Evolutionary conservation across 1,284 basidiomycete species (phyloP), one percentile per base, ranked within the genome.

Genomic region (Thecaphora frezii): DNA sequence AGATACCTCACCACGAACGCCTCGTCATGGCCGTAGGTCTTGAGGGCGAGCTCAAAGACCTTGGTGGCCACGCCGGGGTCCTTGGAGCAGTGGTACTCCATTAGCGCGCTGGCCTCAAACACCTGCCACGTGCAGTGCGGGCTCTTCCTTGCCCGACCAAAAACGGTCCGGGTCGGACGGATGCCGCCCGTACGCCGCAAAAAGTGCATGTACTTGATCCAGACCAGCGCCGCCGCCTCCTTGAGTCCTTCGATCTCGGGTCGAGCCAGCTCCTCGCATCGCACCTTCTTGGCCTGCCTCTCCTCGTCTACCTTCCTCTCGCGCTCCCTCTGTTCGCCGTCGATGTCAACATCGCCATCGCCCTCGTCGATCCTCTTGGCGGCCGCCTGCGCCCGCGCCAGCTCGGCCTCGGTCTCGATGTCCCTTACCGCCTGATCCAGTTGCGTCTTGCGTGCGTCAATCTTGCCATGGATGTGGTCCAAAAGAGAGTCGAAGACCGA

Each of bases 71-170:
- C 88, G 8, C 84, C 83, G 36, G 87, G 83, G 44, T 92, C 91
- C 74, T 93, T 91, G 56, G 88, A 92, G 79, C 88, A 89, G 80
- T 97, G 91, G 77, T 97, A 97, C 80, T 99, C 94, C 86, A 94
- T 91, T 71, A 96, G 80, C 0, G 94, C 96, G 90, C 77, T 54
- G 14, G 59, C 90, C 80, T 98, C 93, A 74, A 89, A 96, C 0
- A 93, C 88, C 74, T 93, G 89, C 93, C 94, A 97, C 13, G 90
- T 87, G 21, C 87, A 85, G 84, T 88, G 89, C 21, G 86, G 84
- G 68, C 93, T 91, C 77, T 88, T 90, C 60, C 93, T 85, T 14
- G 93, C 91, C 76, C 88, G 88, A 26, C 84, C 85, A 75, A 98
- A 98, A 2, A 93, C 82, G 1, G 83, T 82, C 48, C 96, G 83